A percentile compares a stretch with the other conserved stretches of the same genome.
These are phyloP conservation scores for Aphanomyces stellatus DNA, from an alignment of 352 stramenopile genomes.

Conservation along the genomic window DNA sequence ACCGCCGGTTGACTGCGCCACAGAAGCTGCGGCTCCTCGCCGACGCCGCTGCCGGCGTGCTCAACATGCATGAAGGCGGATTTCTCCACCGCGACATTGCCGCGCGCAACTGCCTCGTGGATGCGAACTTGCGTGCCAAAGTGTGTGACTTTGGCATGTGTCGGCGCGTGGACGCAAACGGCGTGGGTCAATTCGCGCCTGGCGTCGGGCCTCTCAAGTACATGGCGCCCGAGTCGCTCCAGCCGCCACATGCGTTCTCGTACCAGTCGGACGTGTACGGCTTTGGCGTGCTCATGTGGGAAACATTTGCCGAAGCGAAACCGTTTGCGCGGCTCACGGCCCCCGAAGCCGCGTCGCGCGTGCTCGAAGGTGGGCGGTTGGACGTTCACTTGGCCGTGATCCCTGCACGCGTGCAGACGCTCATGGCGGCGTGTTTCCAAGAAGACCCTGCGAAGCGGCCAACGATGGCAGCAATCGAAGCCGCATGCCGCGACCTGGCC, in stretches of 20 bases:
- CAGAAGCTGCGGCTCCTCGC: slow-evolving; percentile 60
- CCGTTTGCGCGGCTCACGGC: slow-evolving; percentile 50
- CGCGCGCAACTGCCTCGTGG: slow-evolving; percentile 69
- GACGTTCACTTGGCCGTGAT: slow-evolving; percentile 33
- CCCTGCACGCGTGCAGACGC: slow-evolving; percentile 33
- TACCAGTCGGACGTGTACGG: slow-evolving; percentile 73
- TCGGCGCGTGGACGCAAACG: slow-evolving; percentile 45
- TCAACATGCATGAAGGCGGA: slow-evolving; percentile 81
- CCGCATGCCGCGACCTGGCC: slow-evolving; percentile 21
- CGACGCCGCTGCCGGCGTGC: slow-evolving; percentile 54
- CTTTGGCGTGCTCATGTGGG: slow-evolving; percentile 81
- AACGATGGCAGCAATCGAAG: slow-evolving; percentile 57
- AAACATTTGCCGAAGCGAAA: slow-evolving; percentile 47
- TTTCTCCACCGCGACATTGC: slow-evolving; percentile 79
- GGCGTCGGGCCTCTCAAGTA: slow-evolving; percentile 70
- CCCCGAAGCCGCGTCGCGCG: slow-evolving; percentile 50
- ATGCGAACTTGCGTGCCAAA: slow-evolving; percentile 46
- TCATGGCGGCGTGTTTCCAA: slow-evolving; percentile 70
- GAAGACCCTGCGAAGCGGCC: slow-evolving; percentile 54
- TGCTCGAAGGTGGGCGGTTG: slow-evolving; percentile 53
- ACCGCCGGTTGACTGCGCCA: slow-evolving; percentile 27
- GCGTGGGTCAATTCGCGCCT: slow-evolving; percentile 51
- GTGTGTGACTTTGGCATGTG: slow-evolving; percentile 78
- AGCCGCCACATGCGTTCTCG: slow-evolving; percentile 64
- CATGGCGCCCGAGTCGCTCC: slow-evolving; percentile 73